Evolutionary conservation across 2,329 filamentous ascomycete species (phyloP), one percentile per base, ranked within the genome.

Genomic region (Fragosphaeria purpurea): DNA sequence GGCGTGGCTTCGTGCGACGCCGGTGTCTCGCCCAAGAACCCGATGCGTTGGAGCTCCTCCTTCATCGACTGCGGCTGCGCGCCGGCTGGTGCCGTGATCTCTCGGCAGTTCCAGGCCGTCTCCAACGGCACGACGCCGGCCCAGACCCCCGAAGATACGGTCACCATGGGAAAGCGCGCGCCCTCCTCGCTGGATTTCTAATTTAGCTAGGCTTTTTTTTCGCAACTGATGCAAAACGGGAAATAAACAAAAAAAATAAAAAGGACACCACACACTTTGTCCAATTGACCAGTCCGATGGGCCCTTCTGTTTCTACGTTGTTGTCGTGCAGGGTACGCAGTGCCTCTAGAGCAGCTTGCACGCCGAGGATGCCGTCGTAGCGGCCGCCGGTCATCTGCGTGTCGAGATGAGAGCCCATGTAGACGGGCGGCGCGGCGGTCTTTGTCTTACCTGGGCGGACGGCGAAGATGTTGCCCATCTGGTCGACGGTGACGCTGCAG

Each of bases 391-490:
- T 67, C 2, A 78, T 77, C 56, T 83, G 80, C 0, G 79, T 83
- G 58, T 85, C 81, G 3, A 85, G 62, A 62, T 89, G 85, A 7
- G 80, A 85, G 2, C 85, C 85, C 43, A 80, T 83, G 53, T 80
- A 85, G 76, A 72, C 2, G 77, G 76, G 32, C 13, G 77, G 70
- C 60, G 89, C 86, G 1, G 86, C 64, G 0, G 74, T 80, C 6
- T 39, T 71, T 22, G 22, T 22, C 62, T 85, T 90, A 1, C 86
- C 86, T 4, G 80, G 76, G 3, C 83, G 75, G 4, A 87, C 72
- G 1, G 86, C 85, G 61, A 91, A 93, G 54, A 85, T 85, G 57
- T 91, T 93, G 22, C 86, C 86, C 79, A 91, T 89, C 32, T 78
- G 71, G 61, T 93, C 87, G 1, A 88, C 65, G 0, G 75, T 82